Evolutionary conservation across 768 basidiomycete genomes (phyloP).

Genomic region (Suillus discolor): DNA sequence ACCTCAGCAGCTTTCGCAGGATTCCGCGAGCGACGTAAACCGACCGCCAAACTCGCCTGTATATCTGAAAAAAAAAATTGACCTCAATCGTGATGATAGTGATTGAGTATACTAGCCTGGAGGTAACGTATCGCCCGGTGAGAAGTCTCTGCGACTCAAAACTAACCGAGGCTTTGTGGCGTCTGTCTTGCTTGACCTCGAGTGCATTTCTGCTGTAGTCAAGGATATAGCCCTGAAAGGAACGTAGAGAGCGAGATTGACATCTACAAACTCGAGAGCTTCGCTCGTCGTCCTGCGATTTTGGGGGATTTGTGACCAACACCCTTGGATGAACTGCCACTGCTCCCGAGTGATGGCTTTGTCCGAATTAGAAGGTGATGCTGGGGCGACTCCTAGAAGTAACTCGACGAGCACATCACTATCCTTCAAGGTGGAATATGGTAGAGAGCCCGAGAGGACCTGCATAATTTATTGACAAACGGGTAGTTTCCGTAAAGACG

Average conservation of each 20-base stretch:
- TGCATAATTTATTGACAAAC: not conserved
- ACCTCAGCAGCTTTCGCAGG: conserved; percentile 4
- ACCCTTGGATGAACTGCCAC: conserved; percentile 8
- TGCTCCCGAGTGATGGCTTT: conserved; percentile 4
- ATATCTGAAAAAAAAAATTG: not conserved
- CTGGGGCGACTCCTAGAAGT: not conserved
- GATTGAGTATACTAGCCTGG: not conserved
- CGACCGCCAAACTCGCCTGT: conserved; percentile 3
- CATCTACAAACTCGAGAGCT: conserved; percentile 5
- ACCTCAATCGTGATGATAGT: no score
- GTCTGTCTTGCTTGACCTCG: conserved; percentile 4
- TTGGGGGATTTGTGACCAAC: conserved; percentile 17
- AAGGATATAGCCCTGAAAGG: conserved; percentile 1
- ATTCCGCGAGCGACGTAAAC: conserved; percentile 1
- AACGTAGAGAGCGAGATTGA: conserved; percentile 2
- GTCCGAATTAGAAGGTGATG: not conserved
- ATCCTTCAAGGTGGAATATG: conserved; percentile 7
- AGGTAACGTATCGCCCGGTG: not conserved
- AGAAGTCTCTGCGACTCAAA: not conserved
- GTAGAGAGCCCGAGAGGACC: conserved; percentile 10
- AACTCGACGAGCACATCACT: conserved; percentile 8
- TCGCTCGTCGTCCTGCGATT: not conserved
- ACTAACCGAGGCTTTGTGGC: not conserved
- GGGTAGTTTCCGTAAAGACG: not conserved
- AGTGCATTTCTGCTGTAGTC: not conserved